A percentile compares a stretch with the other conserved stretches of the same genome.
Evolutionary conservation across 139 green algal species (phyloP).

Genomic region (Chlorella sp.): DNA sequence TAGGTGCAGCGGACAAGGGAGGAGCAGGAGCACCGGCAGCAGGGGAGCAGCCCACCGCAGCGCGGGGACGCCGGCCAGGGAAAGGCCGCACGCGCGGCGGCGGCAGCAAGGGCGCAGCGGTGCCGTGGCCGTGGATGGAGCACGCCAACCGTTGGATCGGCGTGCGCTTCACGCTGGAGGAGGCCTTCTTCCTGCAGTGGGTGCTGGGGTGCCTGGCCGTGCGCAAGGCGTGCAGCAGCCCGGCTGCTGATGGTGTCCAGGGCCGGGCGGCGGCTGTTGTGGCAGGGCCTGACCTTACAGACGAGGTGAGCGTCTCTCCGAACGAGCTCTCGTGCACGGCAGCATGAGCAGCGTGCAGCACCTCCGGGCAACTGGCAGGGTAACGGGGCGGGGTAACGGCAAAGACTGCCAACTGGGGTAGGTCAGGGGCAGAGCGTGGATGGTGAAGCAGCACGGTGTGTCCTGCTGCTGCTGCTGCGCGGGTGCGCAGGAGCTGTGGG

Average conservation of each 20-base stretch:
- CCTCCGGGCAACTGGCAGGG: not conserved
- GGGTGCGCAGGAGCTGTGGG: slow-evolving; percentile 28
- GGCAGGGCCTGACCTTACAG: too few relatives aligned
- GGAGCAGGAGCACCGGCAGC: too few relatives aligned
- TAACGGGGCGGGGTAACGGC: not conserved
- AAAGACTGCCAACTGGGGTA: not conserved
- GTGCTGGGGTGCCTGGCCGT: slow-evolving; percentile 27
- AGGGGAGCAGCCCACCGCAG: too few relatives aligned
- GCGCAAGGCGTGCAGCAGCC: slow-evolving; percentile 4
- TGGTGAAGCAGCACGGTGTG: not conserved
- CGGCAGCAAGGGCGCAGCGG: too few relatives aligned
- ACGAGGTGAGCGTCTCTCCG: too few relatives aligned
- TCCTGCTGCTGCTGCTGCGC: not conserved
- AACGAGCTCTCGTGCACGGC: not conserved
- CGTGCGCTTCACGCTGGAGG: slow-evolving; percentile 34
- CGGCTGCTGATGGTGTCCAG: too few relatives aligned
- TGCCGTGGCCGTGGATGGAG: too few relatives aligned
- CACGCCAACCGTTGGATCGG: slow-evolving; percentile 14
- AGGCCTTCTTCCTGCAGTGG: slow-evolving; percentile 39
- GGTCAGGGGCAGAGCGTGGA: not conserved
- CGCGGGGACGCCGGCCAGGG: too few relatives aligned
- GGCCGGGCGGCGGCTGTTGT: too few relatives aligned
- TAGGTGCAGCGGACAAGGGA: too few relatives aligned
- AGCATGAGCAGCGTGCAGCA: not conserved
- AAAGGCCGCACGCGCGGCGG: too few relatives aligned